Evolutionary conservation across 1,284 basidiomycete genomes (phyloP).

Genomic region (Cryptococcus amylolentus): DNA sequence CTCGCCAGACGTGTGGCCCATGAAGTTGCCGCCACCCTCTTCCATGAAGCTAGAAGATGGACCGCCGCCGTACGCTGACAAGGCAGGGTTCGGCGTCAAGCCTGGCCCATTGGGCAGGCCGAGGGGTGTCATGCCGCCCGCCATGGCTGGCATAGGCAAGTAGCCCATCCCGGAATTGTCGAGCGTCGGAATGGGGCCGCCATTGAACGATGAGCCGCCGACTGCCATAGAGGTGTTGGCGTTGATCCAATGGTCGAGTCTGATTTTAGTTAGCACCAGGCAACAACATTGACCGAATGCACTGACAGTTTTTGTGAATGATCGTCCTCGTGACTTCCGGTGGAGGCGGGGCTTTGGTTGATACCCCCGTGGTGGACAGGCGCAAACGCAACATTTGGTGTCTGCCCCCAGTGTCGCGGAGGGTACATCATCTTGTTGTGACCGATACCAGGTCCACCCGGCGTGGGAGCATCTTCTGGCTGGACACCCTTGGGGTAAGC

Average conservation of each 20-base stretch:
- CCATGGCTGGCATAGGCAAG: constrained; percentile 11
- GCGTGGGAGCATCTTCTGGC: constrained; percentile 18
- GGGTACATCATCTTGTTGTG: constrained; percentile 7
- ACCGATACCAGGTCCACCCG: constrained; percentile 5
- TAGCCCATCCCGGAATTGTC: constrained; percentile 9
- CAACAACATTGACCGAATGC: constrained; percentile 2
- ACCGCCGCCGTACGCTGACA: neutral
- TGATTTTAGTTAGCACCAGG: constrained; percentile 1
- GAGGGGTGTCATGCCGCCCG: constrained; percentile 7
- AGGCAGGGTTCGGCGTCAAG: constrained; percentile 6
- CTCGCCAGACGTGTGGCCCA: constrained; percentile 7
- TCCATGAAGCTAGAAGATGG: constrained; percentile 1
- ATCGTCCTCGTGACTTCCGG: constrained; percentile 42
- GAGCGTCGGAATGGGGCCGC: constrained; percentile 17
- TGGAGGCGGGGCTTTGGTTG: constrained; percentile 24
- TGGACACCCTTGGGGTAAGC: constrained; percentile 18
- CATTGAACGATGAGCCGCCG: constrained; percentile 26
- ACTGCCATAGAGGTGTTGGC: constrained; percentile 43
- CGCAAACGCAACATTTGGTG: constrained; percentile 4
- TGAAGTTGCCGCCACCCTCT: neutral
- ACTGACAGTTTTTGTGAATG: constrained; percentile 45
- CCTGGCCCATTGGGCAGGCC: constrained; percentile 3
- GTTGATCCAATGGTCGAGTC: constrained; percentile 48
- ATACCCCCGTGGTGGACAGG: constrained; percentile 20
- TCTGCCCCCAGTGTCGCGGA: constrained; percentile 6